These are phyloP conservation scores for Yamadazyma songkhlaensis DNA, from an alignment of 1,139 yeast genomes.

Conservation along the genomic window DNA sequence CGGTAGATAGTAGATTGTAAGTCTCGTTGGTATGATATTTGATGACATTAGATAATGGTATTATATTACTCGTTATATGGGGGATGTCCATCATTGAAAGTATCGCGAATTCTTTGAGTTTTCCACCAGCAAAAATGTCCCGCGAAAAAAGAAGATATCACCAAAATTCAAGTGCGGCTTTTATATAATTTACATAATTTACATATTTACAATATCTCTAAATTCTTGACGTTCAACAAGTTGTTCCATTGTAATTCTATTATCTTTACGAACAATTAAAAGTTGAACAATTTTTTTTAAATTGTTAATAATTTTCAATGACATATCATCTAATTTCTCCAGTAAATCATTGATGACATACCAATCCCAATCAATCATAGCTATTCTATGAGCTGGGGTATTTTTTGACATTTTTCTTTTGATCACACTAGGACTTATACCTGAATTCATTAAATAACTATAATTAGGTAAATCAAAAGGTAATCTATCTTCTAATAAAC, in stretches of 20 bases:
- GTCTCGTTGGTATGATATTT: conserved; percentile 62
- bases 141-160: background rate
- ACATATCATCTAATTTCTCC: conserved; percentile 12
- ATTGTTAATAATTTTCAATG: conserved; percentile 22
- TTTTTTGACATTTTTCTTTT: conserved; percentile 52
- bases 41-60: conserved; percentile 59
- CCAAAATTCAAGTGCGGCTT: no score
- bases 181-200: background rate
- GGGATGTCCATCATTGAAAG: conserved; percentile 40
- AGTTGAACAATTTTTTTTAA: conserved; percentile 31
- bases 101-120: background rate
- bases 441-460: conserved; percentile 28
- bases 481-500: conserved; percentile 75
- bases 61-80: conserved; percentile 71
- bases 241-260: conserved; percentile 16
- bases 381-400: conserved; percentile 83
- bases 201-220: background rate
- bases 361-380: conserved; percentile 94
- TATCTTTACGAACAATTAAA: conserved; percentile 40
- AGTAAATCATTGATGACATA: conserved; percentile 24
- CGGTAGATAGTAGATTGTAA: conserved; percentile 59
- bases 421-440: conserved; percentile 44
- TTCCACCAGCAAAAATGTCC: background rate
- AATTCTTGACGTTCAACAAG: conserved; percentile 1
- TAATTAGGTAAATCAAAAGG: conserved; percentile 75